Conservation (phyloP, 2,329 filamentous ascomycete genomes). For the Botryosphaeria dothidea region DNA sequence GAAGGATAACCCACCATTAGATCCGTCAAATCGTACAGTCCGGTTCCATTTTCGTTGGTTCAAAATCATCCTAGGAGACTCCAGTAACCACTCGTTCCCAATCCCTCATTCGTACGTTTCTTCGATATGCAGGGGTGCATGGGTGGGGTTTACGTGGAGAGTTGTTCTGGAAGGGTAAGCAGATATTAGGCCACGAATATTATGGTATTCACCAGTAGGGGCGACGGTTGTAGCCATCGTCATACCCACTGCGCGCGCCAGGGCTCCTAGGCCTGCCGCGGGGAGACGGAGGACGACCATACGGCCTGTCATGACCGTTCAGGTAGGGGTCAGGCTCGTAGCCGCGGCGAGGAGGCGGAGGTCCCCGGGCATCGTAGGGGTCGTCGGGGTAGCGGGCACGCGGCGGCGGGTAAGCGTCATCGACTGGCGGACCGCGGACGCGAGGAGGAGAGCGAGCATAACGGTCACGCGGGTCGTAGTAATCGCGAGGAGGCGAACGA, state of each 20-base stretch:
- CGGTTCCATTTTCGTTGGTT: neutral
- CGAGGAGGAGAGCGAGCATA: constrained; percentile 74
- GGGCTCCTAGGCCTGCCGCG: constrained; percentile 46
- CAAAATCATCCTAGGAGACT: constrained; percentile 6
- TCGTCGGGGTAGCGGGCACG: constrained; percentile 70
- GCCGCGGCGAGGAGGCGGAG: constrained; percentile 51
- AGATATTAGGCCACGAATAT: neutral
- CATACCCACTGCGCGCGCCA: constrained; percentile 63
- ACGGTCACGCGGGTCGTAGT: constrained; percentile 78
- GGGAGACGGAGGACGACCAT: constrained; percentile 49
- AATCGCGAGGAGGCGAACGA: constrained; percentile 74
- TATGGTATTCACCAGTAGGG: constrained; percentile 46
- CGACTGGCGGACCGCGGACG: constrained; percentile 67
- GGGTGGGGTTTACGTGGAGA: constrained; percentile 6
- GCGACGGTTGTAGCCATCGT: constrained; percentile 53
- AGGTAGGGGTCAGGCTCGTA: constrained; percentile 63
- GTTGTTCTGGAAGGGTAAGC: constrained; percentile 19
- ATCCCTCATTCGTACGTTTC: neutral
- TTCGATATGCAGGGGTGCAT: constrained; percentile 14
- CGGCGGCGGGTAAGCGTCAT: constrained; percentile 72
- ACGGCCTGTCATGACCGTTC: constrained; percentile 58
- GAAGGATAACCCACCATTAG: constrained; percentile 12
- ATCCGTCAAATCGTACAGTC: constrained; percentile 16
- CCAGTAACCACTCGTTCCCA: neutral
- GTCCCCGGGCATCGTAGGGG: constrained; percentile 62